Conservation (phyloP, 1,284 basidiomycete species). For the Pyrrhoderma noxium region DNA sequence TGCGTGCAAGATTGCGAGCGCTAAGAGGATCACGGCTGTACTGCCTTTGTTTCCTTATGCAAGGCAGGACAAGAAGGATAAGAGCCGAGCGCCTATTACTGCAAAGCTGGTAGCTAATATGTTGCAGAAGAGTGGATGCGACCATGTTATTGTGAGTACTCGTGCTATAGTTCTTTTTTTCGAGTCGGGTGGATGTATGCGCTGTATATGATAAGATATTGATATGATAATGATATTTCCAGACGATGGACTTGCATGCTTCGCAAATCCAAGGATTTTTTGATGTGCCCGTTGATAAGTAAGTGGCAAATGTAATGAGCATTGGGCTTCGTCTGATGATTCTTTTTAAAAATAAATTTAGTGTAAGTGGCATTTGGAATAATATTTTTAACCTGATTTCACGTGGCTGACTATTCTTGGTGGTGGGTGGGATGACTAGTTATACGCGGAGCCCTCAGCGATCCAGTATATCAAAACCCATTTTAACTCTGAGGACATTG, state of each 20-base stretch:
- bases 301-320: conserved; percentile 43
- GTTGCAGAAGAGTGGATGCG: conserved; percentile 95
- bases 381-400: conserved; percentile 22
- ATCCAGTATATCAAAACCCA: conserved; percentile 93
- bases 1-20: conserved; percentile 96
- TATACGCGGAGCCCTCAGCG: conserved; percentile 96
- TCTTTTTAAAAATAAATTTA: no score
- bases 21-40: conserved; percentile 94
- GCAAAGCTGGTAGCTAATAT: conserved; percentile 99
- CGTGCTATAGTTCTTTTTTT: conserved; percentile 8
- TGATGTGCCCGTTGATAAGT: conserved; percentile 99
- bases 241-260: conserved; percentile 98
- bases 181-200: neutral
- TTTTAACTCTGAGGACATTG: conserved; percentile 81
- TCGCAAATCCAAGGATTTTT: conserved; percentile 99
- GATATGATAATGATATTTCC: conserved; percentile 4
- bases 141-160: conserved; percentile 90
- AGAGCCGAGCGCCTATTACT: conserved; percentile 96
- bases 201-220: neutral
- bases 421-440: no score
- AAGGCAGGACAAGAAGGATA: conserved; percentile 99
- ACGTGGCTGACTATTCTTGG: conserved; percentile 4
- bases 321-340: no score
- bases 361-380: conserved; percentile 37
- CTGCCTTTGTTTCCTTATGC: conserved; percentile 93